Percentiles rank a stretch among this genome's conserved stretches.
Conservation (phyloP, 345 rosid species). For the Ceriops tagal region DNA sequence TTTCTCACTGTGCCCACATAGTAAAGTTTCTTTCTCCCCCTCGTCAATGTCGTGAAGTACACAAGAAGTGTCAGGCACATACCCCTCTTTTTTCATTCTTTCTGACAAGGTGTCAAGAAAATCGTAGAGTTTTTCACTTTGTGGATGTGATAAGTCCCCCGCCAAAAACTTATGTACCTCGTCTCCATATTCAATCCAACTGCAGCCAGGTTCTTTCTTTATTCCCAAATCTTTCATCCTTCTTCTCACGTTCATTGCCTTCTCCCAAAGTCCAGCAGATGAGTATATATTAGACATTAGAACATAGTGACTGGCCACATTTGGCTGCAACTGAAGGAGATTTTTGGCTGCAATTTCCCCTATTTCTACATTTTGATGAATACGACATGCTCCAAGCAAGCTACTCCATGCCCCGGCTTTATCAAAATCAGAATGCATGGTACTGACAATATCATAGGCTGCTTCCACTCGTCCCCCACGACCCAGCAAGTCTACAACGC, state of each 20-base stretch:
- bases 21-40: slow-evolving; percentile 69
- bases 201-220: slow-evolving; percentile 88
- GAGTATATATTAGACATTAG: slow-evolving; percentile 81
- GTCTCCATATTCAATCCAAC: slow-evolving; percentile 76
- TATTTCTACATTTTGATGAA: slow-evolving; percentile 62
- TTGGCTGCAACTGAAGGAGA: slow-evolving; percentile 65
- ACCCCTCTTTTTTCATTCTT: slow-evolving; percentile 73
- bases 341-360: slow-evolving; percentile 71
- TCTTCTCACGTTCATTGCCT: slow-evolving; percentile 64
- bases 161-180: slow-evolving; percentile 79
- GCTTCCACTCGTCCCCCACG: slow-evolving; percentile 67
- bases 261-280: slow-evolving; percentile 73
- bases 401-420: slow-evolving; percentile 82
- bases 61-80: slow-evolving; percentile 80
- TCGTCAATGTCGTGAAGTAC: slow-evolving; percentile 77
- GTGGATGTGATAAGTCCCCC: slow-evolving; percentile 75
- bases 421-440: slow-evolving; percentile 53
- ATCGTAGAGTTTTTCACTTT: slow-evolving; percentile 54
- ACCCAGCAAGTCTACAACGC: slow-evolving; percentile 85
- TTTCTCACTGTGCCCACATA: slow-evolving; percentile 92
- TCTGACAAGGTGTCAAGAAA: slow-evolving; percentile 57
- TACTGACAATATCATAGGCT: slow-evolving; percentile 51
- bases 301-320: slow-evolving; percentile 85
- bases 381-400: slow-evolving; percentile 76
- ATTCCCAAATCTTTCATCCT: slow-evolving; percentile 78